A percentile compares a stretch with the other conserved stretches of the same genome.
phyloP scores from a whole-genome alignment of 83 land plant species.

The Isoetes engelmannii region DNA sequence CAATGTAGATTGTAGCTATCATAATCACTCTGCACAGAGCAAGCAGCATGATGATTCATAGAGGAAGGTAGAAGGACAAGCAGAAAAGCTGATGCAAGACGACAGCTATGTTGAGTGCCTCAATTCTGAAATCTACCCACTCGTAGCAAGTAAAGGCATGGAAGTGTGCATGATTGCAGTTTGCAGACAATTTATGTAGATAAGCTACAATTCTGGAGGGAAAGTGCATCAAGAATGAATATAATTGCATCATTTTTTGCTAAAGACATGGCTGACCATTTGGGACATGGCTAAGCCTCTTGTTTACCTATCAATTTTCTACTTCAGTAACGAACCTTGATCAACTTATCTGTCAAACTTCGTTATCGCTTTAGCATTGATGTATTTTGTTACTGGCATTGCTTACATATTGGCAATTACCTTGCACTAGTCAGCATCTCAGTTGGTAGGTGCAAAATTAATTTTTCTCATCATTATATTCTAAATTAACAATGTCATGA shows the following conservation, averaged over 20 bases:
- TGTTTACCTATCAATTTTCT: constrained; percentile 10
- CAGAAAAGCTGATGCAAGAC: too few relatives aligned
- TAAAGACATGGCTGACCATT: constrained; percentile 12
- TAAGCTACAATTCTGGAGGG: constrained; percentile 13
- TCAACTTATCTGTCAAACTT: constrained; percentile 10
- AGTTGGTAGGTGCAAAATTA: too few relatives aligned
- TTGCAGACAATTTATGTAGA: constrained; percentile 2
- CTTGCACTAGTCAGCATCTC: constrained; percentile 9
- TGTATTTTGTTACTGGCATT: constrained; percentile 9
- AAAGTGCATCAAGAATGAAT: constrained; percentile 14
- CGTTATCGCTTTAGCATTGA: constrained; percentile 1
- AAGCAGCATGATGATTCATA: too few relatives aligned
- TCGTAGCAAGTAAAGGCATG: too few relatives aligned
- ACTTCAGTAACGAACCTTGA: constrained; percentile 4
- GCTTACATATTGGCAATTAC: constrained; percentile 6
- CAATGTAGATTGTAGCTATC: too few relatives aligned
- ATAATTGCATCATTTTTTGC: constrained; percentile 6
- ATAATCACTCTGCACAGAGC: too few relatives aligned
- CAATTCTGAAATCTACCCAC: too few relatives aligned
- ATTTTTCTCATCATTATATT: too few relatives aligned
- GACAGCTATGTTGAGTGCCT: too few relatives aligned
- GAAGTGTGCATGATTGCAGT: constrained; percentile 14
- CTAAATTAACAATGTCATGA: too few relatives aligned
- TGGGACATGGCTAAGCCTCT: constrained; percentile 1
- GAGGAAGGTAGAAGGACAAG: too few relatives aligned